Percentiles rank a stretch among this genome's conserved stretches.
These are phyloP conservation scores for Endoconidiophora laricicola DNA, from an alignment of 2,329 filamentous ascomycete genomes.

Conservation along the genomic window DNA sequence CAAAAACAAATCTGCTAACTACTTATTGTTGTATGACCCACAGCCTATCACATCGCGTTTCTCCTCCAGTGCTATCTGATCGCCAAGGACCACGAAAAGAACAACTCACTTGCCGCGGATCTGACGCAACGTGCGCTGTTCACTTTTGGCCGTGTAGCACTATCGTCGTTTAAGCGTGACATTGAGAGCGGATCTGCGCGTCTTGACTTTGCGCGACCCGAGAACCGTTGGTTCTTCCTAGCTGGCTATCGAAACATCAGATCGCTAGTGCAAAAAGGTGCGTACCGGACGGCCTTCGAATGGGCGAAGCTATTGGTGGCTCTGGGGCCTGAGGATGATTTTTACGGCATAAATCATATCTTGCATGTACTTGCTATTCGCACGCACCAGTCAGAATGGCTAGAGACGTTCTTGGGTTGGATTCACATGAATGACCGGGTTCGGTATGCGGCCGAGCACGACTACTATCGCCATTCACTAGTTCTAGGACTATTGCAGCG, in stretches of 20 bases:
- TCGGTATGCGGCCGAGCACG: constrained; percentile 27
- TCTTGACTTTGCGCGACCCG: constrained; percentile 62
- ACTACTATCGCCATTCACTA: constrained; percentile 60
- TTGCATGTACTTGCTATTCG: constrained; percentile 76
- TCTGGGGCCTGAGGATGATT: constrained; percentile 54
- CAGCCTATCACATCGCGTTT: constrained; percentile 78
- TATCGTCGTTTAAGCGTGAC: constrained; percentile 64
- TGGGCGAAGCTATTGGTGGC: constrained; percentile 77
- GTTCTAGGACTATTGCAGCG: constrained; percentile 61
- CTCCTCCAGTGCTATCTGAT: constrained; percentile 89
- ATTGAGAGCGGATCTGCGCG: constrained; percentile 64
- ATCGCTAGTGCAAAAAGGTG: constrained; percentile 77
- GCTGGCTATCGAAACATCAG: constrained; percentile 77
- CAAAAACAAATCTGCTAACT: constrained; percentile 38
- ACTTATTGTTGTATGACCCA: constrained; percentile 7
- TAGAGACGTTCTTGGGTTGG: constrained; percentile 49
- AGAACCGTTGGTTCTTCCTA: constrained; percentile 88
- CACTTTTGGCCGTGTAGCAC: constrained; percentile 75
- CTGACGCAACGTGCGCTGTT: constrained; percentile 83
- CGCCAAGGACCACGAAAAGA: constrained; percentile 67
- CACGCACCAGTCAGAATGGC: constrained; percentile 57
- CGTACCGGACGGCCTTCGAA: constrained; percentile 81
- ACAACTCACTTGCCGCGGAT: constrained; percentile 71
- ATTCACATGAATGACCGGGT: constrained; percentile 18
- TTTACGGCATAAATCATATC: constrained; percentile 65